Evolutionary conservation across 805 yeast genomes (phyloP), one percentile per base, ranked within the genome.

Genomic region (Wickerhamia fluorescens): DNA sequence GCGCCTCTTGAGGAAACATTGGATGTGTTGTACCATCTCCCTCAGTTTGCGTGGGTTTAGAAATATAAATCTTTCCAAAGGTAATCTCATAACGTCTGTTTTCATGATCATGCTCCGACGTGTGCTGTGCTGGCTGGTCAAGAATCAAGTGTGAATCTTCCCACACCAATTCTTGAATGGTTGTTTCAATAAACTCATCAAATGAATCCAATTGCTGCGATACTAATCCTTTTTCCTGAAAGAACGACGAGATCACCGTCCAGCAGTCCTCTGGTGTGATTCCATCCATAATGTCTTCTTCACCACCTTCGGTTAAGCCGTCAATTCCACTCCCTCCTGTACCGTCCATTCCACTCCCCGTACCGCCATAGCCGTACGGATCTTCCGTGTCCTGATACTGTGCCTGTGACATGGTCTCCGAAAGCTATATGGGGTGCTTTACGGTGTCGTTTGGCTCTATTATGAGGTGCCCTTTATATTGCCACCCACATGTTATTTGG

Each of bases 11-110:
- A 7, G 99, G 98, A 52, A 84, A 84, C 78, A 92, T 77, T 9
- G 95, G 94, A 49, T 87, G 89, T n/a, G 97, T 89, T n/a, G 95
- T 87, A 66, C 99, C 99, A 63, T 92, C 99, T 11, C 97, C 95
- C 65, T 92, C 99, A 13, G 97, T 94, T 74, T 92, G 95, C 27
- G 95, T 86, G 25, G 99, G 99, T 49, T 88, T 83, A 15, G 97
- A 87, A 43, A 92, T 77, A 59, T 83, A 92, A 48, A 94, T 92
- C 56, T 89, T 94, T 41, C 98, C 99, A 61, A 92, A 92, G n/a
- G 88, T 78, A 53, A 92, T 92, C 59, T 89, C 96, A 49, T 87
- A 94, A 42, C 96, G 75, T 61, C 87, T 80, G 58, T 84, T 87
- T 45, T 85, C 75, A 53, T 86, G 82, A 55, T 92, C 98, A 34